Base-by-base conservation (phyloP, 1,139 yeast species). In the Blastobotrys ciferrii region DNA sequence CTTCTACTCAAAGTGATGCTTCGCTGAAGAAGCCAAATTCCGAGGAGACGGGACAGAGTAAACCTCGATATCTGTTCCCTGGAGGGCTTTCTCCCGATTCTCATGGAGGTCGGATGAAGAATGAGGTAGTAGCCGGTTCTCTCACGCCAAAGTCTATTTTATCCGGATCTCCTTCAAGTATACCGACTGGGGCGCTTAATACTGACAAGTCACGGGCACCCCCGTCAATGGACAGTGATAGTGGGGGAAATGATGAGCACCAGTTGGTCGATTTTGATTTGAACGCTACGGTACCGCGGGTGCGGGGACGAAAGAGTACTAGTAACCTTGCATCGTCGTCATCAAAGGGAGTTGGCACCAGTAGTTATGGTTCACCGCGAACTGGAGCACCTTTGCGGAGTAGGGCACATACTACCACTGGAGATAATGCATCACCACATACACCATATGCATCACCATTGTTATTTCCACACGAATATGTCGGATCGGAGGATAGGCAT, bases 371-470 rank as follows among this genome's bases (percentile, higher is more conserved):
- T 7, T 57, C 60, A 2, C 61, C 62, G 5, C 31, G 55, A 35
- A 53, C 54, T 41, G 52, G 52, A 4, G 20, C 55, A 20, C 58
- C 54, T 18, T 9, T 6, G 9, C 43, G 58, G 9, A 48, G 45
- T 25, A 48, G 58, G 28, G 46, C 48, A 4, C 47, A 45, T 15
- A 32, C 43, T 20, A 32, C 33, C n/a, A 12, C 43, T n/a, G 36
- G 18, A 9, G 28, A 43, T 14, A 32, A 30, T 9, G 40, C 44
- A 3, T 61, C 65, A 1, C 64, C 66, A 7, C 54, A 58, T 23
- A 57, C 66, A 2, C 65, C 66, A 2, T 57, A 55, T 18, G 52
- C 64, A 11, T 64, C 67, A 1, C 67, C 68, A 1, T 42, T 61
- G 35, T 42, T 64, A 17, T 53, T 53, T 33, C 65, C 68, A 3